phyloP scores from a whole-genome alignment of 192 early-diverging fungal species.

The Haplosporangium gracile region DNA sequence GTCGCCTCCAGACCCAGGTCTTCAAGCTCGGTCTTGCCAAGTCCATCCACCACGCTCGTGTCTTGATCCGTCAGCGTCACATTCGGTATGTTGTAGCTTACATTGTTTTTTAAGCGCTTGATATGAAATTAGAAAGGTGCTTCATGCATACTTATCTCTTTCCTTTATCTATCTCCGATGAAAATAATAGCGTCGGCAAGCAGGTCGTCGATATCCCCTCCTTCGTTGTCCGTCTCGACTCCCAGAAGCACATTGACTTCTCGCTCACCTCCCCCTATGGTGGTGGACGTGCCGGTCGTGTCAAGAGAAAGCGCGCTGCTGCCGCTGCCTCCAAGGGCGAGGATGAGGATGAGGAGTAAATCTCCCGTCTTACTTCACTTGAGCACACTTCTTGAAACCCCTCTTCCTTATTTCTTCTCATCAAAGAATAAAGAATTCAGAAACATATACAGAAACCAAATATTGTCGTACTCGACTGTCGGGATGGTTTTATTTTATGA shows the following conservation, averaged over 20 bases:
- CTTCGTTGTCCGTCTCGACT: constrained; percentile 89
- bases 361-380: constrained; percentile 7
- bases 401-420: not conserved
- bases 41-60: constrained; percentile 99
- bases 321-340: constrained; percentile 71
- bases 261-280: constrained; percentile 93
- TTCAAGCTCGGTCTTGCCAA: constrained; percentile 98
- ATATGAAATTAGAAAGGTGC: too few species aligned
- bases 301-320: constrained; percentile 94
- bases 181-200: constrained; percentile 84
- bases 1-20: constrained; percentile 98
- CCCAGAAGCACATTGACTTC: constrained; percentile 74
- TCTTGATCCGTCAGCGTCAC: constrained; percentile 98
- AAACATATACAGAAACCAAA: not conserved
- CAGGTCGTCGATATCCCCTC: constrained; percentile 97
- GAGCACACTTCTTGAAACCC: constrained; percentile 12
- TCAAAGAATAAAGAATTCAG: constrained; percentile 11
- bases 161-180: not conserved
- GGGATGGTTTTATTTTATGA: not conserved
- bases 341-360: constrained; percentile 70
- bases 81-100: constrained; percentile 73
- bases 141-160: not conserved
- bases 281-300: constrained; percentile 98
- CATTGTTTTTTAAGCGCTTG: not conserved
- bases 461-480: not conserved